Percentiles rank a stretch among this genome's conserved stretches.
Conservation (phyloP, 2,329 filamentous ascomycete genomes). For the Penicillium sp. region DNA sequence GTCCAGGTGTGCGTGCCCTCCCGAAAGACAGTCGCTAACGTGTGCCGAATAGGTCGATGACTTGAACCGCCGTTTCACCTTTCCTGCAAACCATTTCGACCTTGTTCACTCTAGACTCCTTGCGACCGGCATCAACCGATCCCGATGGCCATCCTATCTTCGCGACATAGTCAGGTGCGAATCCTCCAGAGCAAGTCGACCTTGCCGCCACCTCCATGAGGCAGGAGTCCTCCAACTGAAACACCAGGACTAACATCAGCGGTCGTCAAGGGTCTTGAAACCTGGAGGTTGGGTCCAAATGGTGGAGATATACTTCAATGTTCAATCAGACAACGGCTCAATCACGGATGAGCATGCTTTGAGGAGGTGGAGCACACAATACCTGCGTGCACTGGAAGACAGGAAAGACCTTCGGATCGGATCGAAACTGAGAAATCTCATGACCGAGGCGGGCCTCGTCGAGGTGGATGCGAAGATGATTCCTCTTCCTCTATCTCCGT, state of each 20-base stretch:
- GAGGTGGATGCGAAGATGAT: constrained; percentile 60
- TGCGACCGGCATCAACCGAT: constrained; percentile 56
- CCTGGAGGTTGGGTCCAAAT: constrained; percentile 79
- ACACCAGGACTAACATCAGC: constrained; percentile 7
- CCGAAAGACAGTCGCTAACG: constrained; percentile 15
- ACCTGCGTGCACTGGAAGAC: constrained; percentile 54
- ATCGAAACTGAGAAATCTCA: constrained; percentile 50
- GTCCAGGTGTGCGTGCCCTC: background rate
- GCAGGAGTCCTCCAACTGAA: background rate
- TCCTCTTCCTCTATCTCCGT: constrained; percentile 59
- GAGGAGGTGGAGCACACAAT: constrained; percentile 56
- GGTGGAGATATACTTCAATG: constrained; percentile 76
- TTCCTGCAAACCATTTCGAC: constrained; percentile 64
- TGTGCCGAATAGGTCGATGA: constrained; percentile 50
- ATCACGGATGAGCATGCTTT: constrained; percentile 60
- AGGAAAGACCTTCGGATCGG: constrained; percentile 60
- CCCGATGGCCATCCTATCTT: constrained; percentile 67
- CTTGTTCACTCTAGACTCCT: constrained; percentile 65
- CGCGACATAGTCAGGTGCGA: constrained; percentile 57
- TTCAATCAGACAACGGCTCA: constrained; percentile 77
- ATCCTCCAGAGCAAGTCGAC: constrained; percentile 1
- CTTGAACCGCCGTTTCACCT: constrained; percentile 61
- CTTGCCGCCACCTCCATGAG: background rate
- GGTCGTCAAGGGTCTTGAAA: constrained; percentile 42
- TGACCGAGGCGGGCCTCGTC: constrained; percentile 56